Percentiles rank a stretch among this genome's conserved stretches.
Conservation (phyloP, 805 yeast species). For the Candida insectalens region DNA sequence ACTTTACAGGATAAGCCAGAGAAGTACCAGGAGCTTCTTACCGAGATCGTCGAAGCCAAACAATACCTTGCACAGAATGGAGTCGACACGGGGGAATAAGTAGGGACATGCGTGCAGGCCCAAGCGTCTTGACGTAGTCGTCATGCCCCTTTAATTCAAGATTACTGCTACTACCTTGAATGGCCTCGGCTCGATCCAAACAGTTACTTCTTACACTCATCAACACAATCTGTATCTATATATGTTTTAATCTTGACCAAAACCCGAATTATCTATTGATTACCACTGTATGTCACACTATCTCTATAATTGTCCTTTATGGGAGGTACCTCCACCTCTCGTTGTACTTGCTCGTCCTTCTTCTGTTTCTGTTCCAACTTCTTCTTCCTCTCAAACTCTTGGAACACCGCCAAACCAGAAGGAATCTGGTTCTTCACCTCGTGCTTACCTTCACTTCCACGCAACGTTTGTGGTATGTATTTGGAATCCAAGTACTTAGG, state of each 20-base stretch:
- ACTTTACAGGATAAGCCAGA: slow-evolving; percentile 65
- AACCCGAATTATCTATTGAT: too few relatives aligned
- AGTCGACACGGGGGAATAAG: slow-evolving; percentile 31
- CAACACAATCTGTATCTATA: too few relatives aligned
- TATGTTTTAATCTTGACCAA: too few relatives aligned
- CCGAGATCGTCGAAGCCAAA: slow-evolving; percentile 55
- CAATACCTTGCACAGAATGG: slow-evolving; percentile 45
- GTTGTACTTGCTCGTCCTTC: too few relatives aligned
- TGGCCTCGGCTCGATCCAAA: too few relatives aligned
- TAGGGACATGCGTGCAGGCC: background rate
- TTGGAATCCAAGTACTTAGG: slow-evolving; percentile 28
- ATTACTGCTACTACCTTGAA: too few relatives aligned
- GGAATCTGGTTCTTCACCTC: slow-evolving; percentile 54
- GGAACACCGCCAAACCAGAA: slow-evolving; percentile 68
- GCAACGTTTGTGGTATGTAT: slow-evolving; percentile 33
- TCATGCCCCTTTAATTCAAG: background rate
- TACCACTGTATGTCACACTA: too few relatives aligned
- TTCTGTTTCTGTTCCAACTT: slow-evolving; percentile 25
- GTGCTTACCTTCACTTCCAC: slow-evolving; percentile 13
- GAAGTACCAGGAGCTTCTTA: slow-evolving; percentile 52
- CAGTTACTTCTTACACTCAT: too few relatives aligned
- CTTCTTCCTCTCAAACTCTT: slow-evolving; percentile 64
- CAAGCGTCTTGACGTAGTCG: background rate
- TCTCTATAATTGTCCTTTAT: background rate
- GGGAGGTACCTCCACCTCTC: too few relatives aligned